Evolutionary conservation across 2,329 filamentous ascomycete species (phyloP).

Genomic region (Monosporascus sp.): DNA sequence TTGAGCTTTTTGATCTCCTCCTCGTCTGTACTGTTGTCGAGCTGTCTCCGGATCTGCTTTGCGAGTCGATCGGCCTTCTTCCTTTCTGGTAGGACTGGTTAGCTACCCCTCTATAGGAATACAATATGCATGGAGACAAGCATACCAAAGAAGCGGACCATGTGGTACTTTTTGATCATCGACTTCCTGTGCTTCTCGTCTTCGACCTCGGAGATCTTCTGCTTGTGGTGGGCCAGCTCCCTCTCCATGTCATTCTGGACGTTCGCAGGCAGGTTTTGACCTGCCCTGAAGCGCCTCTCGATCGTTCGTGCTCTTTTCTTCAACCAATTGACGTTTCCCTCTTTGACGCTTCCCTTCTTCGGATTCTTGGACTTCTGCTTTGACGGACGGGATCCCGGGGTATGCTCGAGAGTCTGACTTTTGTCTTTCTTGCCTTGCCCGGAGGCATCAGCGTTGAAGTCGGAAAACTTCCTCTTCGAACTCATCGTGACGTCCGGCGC

Average conservation of each 20-base stretch:
- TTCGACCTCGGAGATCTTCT: conserved; percentile 56
- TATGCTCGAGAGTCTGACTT: conserved; percentile 8
- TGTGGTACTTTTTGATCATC: conserved; percentile 78
- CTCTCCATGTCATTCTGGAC: conserved; percentile 66
- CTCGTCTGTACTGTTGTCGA: conserved; percentile 46
- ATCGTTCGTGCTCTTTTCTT: conserved; percentile 71
- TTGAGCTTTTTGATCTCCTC: conserved; percentile 49
- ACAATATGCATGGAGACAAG: conserved; percentile 1
- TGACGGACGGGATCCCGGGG: conserved; percentile 8
- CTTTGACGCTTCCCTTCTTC: conserved; percentile 39
- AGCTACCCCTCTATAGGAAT: background rate
- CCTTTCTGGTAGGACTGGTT: conserved; percentile 46
- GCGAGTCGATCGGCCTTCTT: conserved; percentile 66
- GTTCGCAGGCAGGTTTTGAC: conserved; percentile 61
- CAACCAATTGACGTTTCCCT: conserved; percentile 52
- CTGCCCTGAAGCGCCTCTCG: conserved; percentile 58
- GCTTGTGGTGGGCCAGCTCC: conserved; percentile 62
- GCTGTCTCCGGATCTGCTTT: conserved; percentile 59
- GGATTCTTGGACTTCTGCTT: conserved; percentile 28
- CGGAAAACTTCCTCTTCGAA: conserved; percentile 26
- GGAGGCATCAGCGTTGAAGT: conserved; percentile 16
- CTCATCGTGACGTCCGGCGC: conserved; percentile 10
- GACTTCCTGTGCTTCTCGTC: conserved; percentile 58
- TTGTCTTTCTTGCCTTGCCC: background rate
- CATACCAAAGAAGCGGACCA: conserved; percentile 78